phyloP scores from a whole-genome alignment of 352 stramenopile species.

The Bremia lactucae region DNA sequence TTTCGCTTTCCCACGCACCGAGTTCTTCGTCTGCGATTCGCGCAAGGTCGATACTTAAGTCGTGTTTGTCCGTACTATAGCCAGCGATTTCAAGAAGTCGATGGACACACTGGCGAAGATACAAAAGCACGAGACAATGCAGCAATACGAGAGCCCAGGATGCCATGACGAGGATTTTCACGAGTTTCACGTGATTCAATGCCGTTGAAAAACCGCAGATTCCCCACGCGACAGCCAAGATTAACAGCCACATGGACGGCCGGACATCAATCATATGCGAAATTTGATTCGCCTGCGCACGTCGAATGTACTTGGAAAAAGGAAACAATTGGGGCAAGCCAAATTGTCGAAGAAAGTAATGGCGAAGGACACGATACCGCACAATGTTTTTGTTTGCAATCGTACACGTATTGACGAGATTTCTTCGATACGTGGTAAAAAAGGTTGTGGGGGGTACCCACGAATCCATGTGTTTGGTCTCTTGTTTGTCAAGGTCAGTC shows the following conservation, averaged over 20 bases:
- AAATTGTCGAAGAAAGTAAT: slow-evolving; percentile 34
- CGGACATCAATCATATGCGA: slow-evolving; percentile 63
- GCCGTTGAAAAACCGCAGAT: slow-evolving; percentile 19
- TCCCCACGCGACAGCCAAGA: slow-evolving; percentile 32
- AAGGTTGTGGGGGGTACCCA: not conserved
- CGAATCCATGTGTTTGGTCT: not conserved
- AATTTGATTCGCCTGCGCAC: slow-evolving; percentile 58
- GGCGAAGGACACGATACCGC: slow-evolving; percentile 23
- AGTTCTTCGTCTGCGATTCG: slow-evolving; percentile 12
- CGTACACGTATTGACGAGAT: not conserved
- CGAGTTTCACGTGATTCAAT: slow-evolving; percentile 10
- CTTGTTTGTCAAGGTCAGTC: slow-evolving; percentile 1
- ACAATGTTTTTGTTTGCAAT: slow-evolving; percentile 7
- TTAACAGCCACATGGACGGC: slow-evolving; percentile 45
- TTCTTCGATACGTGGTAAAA: not conserved
- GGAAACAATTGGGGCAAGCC: slow-evolving; percentile 40
- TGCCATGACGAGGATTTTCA: slow-evolving; percentile 20
- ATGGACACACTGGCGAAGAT: slow-evolving; percentile 21
- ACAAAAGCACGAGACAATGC: slow-evolving; percentile 25
- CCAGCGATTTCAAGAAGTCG: slow-evolving; percentile 23
- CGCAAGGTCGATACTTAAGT: slow-evolving; percentile 13
- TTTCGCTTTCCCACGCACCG: slow-evolving; percentile 4
- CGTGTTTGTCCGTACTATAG: slow-evolving; percentile 10
- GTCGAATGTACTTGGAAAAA: slow-evolving; percentile 56
- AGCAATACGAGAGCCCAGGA: slow-evolving; percentile 19